Evolutionary conservation across 139 green algal genomes (phyloP).

Genomic region (Dunaliella primolecta): DNA sequence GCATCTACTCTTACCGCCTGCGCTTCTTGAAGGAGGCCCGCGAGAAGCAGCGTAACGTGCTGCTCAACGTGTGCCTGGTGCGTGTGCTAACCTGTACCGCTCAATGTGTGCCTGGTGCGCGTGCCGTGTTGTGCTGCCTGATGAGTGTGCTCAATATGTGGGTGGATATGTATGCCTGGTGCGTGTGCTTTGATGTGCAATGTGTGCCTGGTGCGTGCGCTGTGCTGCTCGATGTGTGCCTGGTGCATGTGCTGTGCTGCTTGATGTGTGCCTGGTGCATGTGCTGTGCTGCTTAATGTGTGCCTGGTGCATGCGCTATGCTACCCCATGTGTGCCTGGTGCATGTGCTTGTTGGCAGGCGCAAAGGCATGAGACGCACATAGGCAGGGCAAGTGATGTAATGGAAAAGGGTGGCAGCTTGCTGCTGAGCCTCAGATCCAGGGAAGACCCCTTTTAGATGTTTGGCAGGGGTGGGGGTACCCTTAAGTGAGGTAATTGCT

Average conservation of each 20-base stretch:
- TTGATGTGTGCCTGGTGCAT: constrained; percentile 30
- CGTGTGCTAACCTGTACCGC: constrained; percentile 34
- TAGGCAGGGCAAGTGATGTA: not conserved
- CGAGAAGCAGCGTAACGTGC: constrained; percentile 69
- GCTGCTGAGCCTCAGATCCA: too few species aligned
- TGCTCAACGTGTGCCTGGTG: constrained; percentile 69
- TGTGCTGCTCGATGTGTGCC: not conserved
- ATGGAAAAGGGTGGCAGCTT: not conserved
- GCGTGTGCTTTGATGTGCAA: not conserved
- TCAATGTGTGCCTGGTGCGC: constrained; percentile 63
- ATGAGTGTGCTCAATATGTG: constrained; percentile 36
- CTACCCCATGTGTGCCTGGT: constrained; percentile 69
- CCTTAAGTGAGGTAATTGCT: too few species aligned
- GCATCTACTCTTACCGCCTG: constrained; percentile 78
- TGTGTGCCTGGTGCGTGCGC: too few species aligned
- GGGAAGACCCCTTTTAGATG: too few species aligned
- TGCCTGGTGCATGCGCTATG: constrained; percentile 38
- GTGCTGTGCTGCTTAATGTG: constrained; percentile 65
- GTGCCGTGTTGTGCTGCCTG: constrained; percentile 46
- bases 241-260: constrained; percentile 38
- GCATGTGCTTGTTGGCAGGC: not conserved
- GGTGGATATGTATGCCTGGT: too few species aligned
- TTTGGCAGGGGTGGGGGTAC: too few species aligned
- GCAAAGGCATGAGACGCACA: not conserved
- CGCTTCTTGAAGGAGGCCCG: constrained; percentile 75